These are phyloP conservation scores for Crataegus laevigata DNA, from an alignment of 306 rosid genomes.

Conservation along the genomic window DNA sequence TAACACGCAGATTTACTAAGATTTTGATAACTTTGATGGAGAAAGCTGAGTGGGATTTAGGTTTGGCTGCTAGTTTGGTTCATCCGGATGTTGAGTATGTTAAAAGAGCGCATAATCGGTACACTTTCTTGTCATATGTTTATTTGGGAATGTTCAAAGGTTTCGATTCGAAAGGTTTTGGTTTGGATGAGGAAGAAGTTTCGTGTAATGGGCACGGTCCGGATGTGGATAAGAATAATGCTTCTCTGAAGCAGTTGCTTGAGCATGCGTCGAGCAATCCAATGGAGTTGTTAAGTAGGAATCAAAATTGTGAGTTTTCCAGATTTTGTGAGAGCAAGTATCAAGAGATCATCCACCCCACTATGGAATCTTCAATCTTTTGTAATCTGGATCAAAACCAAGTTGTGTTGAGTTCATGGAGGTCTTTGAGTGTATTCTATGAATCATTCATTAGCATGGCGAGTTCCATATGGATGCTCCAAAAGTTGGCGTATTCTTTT, in stretches of 20 bases:
- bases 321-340: conserved; percentile 81
- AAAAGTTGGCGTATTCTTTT: conserved; percentile 70
- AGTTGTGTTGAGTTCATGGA: conserved; percentile 68
- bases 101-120: conserved; percentile 62
- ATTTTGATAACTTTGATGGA: conserved; percentile 79
- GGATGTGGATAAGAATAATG: conserved; percentile 23
- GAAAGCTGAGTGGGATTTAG: conserved; percentile 90
- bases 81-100: conserved; percentile 57
- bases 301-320: conserved; percentile 56
- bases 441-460: conserved; percentile 89
- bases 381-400: conserved; percentile 63
- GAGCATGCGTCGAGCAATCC: conserved; percentile 93
- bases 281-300: conserved; percentile 64
- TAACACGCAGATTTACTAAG: conserved; percentile 58
- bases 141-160: conserved; percentile 81
- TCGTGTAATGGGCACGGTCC: conserved; percentile 24
- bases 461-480: conserved; percentile 81
- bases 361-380: conserved; percentile 81
- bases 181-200: conserved; percentile 25
- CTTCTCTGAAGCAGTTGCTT: conserved; percentile 59
- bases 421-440: conserved; percentile 78
- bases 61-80: conserved; percentile 64
- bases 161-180: conserved; percentile 45
- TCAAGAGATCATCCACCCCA: conserved; percentile 69
- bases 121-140: conserved; percentile 79